Evolutionary conservation across 257 asterid species (phyloP), one percentile per base, ranked within the genome.

Genomic region (Perilla frutescens): DNA sequence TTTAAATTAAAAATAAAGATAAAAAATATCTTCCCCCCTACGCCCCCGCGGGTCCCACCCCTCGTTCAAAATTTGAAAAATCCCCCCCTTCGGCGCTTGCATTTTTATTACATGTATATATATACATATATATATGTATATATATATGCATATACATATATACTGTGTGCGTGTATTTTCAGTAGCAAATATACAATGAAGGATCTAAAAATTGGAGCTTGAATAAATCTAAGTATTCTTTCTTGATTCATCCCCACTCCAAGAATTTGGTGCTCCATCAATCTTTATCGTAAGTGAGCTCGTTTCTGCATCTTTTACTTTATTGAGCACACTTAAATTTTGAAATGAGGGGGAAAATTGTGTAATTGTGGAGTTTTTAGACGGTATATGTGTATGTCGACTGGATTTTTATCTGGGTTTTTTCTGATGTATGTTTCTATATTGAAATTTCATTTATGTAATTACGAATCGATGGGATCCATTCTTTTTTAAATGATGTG

Each of bases 61-160:
- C 41, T 7, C 37, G 9, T 74, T 83, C 79, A 71, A 80, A 80
- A 1, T 89, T 89, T 82, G 86, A 87, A 89, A 85, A 15, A 71
- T 41, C 66, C 65, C 82, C 82, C 76, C 63, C 20, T 51, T 63
- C 26, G 6, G 45, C 3, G 9, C 62, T 29, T 32, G 43, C 57
- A 9, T 15, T 41, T 68, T 62, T 69, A 34, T 34, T 34, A 34
- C 36, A 7, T 76, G 54, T 47, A 37, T 44, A 37, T 45, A 48
- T 43, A 67, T 6, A 20, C 10, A 39, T 3, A 29, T 53, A 41
- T 7, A 4, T 3, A 3, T 11, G n/a, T n/a, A n/a, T n/a, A n/a
- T n/a, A n/a, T n/a, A n/a, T n/a, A 54, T 37, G 1, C 44, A 57
- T 12, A 29, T 53, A 41, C 12, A 4, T 3, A 3, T 11, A 7